Conservation (phyloP, 2,329 filamentous ascomycete species). For the Aspergillus fijiensis region DNA sequence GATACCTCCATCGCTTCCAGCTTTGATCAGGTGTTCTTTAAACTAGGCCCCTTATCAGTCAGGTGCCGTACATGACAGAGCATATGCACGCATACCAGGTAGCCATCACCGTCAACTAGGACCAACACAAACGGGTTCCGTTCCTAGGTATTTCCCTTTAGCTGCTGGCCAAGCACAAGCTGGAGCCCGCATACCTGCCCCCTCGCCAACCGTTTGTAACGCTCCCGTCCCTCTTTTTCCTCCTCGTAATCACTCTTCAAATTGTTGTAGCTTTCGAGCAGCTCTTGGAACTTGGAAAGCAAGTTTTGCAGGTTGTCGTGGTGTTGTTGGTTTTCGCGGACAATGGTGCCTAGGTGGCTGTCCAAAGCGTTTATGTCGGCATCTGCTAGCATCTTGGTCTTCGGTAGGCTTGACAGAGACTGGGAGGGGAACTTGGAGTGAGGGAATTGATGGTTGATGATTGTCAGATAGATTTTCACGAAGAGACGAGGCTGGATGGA, state of each 20-base stretch:
- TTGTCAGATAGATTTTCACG: too few relatives aligned
- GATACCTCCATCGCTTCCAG: conserved; percentile 55
- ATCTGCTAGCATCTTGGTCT: conserved; percentile 19
- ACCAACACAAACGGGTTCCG: conserved; percentile 61
- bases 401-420: neutral
- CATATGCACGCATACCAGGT: conserved; percentile 36
- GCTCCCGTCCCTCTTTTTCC: conserved; percentile 53
- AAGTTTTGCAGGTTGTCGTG: conserved; percentile 34
- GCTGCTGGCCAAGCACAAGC: neutral
- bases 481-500: neutral
- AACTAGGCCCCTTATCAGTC: conserved; percentile 51
- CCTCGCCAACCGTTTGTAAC: conserved; percentile 55
- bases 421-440: too few relatives aligned
- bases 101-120: conserved; percentile 63
- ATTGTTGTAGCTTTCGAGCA: conserved; percentile 56
- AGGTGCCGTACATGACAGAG: conserved; percentile 51
- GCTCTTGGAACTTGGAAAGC: conserved; percentile 42
- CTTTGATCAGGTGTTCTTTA: conserved; percentile 50
- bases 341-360: conserved; percentile 11
- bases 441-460: neutral
- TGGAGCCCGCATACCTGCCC: conserved; percentile 36
- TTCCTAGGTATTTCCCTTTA: conserved; percentile 32
- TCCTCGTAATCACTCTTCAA: conserved; percentile 60
- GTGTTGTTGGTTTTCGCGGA: conserved; percentile 27
- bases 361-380: conserved; percentile 20